phyloP scores from a whole-genome alignment of 345 rosid species.

The Clarkia xantiana region DNA sequence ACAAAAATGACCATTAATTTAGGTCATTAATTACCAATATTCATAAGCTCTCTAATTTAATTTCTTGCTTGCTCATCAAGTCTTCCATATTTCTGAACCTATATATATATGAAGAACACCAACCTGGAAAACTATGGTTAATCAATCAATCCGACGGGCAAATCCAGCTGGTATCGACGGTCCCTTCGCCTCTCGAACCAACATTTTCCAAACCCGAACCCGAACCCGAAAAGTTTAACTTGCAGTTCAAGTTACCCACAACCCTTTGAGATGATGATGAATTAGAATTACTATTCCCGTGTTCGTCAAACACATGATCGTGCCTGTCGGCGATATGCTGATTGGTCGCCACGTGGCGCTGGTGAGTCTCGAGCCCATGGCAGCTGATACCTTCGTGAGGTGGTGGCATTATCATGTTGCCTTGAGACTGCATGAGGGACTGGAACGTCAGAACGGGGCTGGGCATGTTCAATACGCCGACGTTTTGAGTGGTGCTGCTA shows the following conservation, averaged over 20 bases:
- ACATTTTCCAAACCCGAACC: conserved; percentile 27
- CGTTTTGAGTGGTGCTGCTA: not conserved
- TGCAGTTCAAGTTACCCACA: conserved; percentile 13
- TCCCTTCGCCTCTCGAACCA: conserved; percentile 28
- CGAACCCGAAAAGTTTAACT: conserved; percentile 23
- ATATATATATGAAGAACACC: too few species aligned
- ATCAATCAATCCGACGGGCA: conserved; percentile 54
- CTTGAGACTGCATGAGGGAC: conserved; percentile 6
- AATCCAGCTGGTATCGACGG: conserved; percentile 70
- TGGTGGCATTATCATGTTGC: conserved; percentile 1
- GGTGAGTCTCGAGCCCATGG: not conserved
- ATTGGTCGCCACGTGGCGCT: not conserved
- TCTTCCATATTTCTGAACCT: too few species aligned
- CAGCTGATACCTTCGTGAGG: conserved; percentile 1
- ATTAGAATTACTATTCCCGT: conserved; percentile 5
- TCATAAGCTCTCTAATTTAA: too few species aligned
- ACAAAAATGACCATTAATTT: too few species aligned
- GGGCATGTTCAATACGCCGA: not conserved
- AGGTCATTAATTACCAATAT: too few species aligned
- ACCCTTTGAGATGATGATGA: conserved; percentile 17
- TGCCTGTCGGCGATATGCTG: conserved; percentile 3
- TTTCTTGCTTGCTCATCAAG: too few species aligned
- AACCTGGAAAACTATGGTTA: too few species aligned
- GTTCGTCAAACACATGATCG: conserved; percentile 16
- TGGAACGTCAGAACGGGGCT: conserved; percentile 6